Evolutionary conservation across 1,284 basidiomycete species (phyloP).

Genomic region (Rhodofomes roseus): DNA sequence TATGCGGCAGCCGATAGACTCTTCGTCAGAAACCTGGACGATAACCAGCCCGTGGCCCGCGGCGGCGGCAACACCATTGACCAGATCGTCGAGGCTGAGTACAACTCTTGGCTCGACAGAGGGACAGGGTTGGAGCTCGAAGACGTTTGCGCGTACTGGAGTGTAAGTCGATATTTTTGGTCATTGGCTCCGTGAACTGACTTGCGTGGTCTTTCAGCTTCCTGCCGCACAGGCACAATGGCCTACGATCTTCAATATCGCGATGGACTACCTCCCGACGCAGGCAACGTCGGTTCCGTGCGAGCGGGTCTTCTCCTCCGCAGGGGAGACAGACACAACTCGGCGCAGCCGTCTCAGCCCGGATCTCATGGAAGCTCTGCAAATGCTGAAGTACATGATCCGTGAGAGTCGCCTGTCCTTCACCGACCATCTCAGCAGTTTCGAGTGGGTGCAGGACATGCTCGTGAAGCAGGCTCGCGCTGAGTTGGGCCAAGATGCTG

Average conservation of each 20-base stretch:
- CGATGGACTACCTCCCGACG: neutral
- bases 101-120: neutral
- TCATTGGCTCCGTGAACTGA: neutral
- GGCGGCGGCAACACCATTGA: neutral
- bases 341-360: neutral
- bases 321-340: neutral
- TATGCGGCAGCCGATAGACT: neutral
- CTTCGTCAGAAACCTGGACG: neutral
- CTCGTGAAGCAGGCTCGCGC: neutral
- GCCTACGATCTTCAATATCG: neutral
- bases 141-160: neutral
- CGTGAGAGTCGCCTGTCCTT: neutral
- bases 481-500: too few species aligned
- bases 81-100: neutral
- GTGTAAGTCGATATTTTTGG: neutral
- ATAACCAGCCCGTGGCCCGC: neutral
- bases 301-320: neutral
- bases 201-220: neutral
- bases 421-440: neutral
- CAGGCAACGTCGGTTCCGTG: neutral
- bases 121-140: neutral
- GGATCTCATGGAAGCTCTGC: neutral
- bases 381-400: neutral
- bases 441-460: neutral
- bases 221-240: neutral